These are phyloP conservation scores for Magnusiomyces tetraspermus DNA, from an alignment of 1,139 yeast genomes.

Conservation along the genomic window DNA sequence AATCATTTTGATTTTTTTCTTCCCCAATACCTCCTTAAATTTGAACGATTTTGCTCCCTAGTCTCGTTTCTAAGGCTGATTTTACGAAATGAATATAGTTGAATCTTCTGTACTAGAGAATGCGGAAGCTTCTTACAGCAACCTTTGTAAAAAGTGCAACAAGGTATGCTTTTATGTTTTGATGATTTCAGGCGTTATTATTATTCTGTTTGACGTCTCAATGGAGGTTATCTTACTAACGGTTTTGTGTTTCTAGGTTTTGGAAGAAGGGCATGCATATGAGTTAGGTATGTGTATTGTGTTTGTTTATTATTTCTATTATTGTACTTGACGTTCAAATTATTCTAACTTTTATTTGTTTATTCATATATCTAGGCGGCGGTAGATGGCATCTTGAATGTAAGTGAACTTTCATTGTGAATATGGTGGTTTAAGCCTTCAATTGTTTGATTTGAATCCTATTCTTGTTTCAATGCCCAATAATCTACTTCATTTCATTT, in stretches of 20 bases:
- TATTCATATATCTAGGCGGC: conserved; percentile 48
- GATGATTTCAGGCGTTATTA: background rate
- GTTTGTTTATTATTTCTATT: conserved; percentile 1
- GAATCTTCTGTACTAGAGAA: conserved; percentile 12
- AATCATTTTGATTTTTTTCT: too few relatives aligned
- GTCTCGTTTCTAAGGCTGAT: too few relatives aligned
- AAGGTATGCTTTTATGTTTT: conserved; percentile 19
- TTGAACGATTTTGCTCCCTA: too few relatives aligned
- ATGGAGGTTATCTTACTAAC: background rate
- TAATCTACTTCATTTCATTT: too few relatives aligned
- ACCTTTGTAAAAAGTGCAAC: conserved; percentile 31
- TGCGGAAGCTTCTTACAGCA: conserved; percentile 28
- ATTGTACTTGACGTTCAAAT: conserved; percentile 5
- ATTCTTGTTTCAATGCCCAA: too few relatives aligned
- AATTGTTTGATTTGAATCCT: too few relatives aligned
- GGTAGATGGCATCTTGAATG: conserved; percentile 95
- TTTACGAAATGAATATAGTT: background rate
- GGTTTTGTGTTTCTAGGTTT: conserved; percentile 20
- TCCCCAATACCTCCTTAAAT: too few relatives aligned
- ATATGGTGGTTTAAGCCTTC: too few relatives aligned
- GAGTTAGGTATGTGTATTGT: conserved; percentile 29
- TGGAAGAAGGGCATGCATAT: conserved; percentile 37
- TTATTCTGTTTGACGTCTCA: background rate
- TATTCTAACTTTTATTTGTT: conserved; percentile 14
- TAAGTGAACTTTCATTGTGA: too few relatives aligned